Conservation (phyloP, 768 basidiomycete species). For the Tylopilus sp. region DNA sequence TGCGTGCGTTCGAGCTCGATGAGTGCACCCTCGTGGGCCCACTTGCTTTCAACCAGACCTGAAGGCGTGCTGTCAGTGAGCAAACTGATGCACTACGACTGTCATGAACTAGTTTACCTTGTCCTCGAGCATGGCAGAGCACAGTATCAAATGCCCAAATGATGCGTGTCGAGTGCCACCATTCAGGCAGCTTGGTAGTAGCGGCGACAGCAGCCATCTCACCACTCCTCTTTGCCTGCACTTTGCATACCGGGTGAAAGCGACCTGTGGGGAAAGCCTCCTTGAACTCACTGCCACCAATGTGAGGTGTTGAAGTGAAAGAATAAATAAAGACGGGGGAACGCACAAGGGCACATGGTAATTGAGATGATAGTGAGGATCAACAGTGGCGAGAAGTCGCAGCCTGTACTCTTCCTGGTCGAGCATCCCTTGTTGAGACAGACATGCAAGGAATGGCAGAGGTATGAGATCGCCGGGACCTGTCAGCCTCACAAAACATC, state of each 20-base stretch:
- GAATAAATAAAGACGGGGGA: too few relatives aligned
- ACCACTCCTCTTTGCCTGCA: slow-evolving; percentile 78
- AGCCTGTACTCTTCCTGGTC: slow-evolving; percentile 79
- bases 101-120: slow-evolving; percentile 44
- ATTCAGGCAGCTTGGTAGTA: slow-evolving; percentile 84
- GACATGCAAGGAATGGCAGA: too few relatives aligned
- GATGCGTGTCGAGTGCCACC: slow-evolving; percentile 93
- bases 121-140: slow-evolving; percentile 78
- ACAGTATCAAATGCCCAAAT: slow-evolving; percentile 91
- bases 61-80: background rate
- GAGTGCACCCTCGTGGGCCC: slow-evolving; percentile 74
- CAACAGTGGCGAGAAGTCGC: slow-evolving; percentile 72
- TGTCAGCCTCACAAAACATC: too few relatives aligned
- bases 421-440: too few relatives aligned
- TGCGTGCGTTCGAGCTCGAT: slow-evolving; percentile 83
- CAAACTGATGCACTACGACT: background rate
- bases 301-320: background rate
- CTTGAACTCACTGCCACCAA: slow-evolving; percentile 73
- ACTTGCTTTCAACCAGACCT: slow-evolving; percentile 84
- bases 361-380: slow-evolving; percentile 86
- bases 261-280: slow-evolving; percentile 92
- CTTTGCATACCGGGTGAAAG: slow-evolving; percentile 88
- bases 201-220: slow-evolving; percentile 83
- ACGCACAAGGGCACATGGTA: too few relatives aligned
- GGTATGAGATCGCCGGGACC: too few relatives aligned